These are phyloP conservation scores for Hydrangea macrophylla DNA, from an alignment of 148 eudicot species.

Conservation along the genomic window DNA sequence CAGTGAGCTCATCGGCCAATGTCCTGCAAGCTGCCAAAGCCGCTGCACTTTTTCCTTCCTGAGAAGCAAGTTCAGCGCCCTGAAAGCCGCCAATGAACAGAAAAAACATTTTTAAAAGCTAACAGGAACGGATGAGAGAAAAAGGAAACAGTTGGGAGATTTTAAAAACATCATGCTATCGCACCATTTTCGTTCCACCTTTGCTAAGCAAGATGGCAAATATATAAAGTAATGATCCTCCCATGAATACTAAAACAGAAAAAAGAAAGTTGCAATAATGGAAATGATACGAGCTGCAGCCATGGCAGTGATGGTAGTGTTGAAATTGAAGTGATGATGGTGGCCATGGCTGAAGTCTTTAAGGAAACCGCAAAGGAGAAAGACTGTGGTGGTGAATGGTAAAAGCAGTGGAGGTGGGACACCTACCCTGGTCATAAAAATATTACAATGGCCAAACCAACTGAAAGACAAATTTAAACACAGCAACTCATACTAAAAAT, in stretches of 20 bases:
- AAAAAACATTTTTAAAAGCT: neutral
- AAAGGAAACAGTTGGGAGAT: neutral
- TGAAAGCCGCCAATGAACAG: slow-evolving; percentile 25
- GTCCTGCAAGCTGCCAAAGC: slow-evolving; percentile 98
- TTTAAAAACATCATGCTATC: too few relatives aligned
- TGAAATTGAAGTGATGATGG: neutral
- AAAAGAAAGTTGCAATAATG: neutral
- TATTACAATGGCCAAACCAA: too few relatives aligned
- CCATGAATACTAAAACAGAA: neutral
- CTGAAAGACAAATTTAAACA: too few relatives aligned
- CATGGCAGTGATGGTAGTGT: too few relatives aligned
- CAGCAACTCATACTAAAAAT: too few relatives aligned
- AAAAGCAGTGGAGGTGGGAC: neutral
- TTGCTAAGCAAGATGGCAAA: too few relatives aligned
- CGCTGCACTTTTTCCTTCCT: slow-evolving; percentile 88
- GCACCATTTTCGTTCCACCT: too few relatives aligned
- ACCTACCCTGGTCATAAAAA: neutral
- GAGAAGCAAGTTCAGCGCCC: slow-evolving; percentile 90
- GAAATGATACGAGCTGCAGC: too few relatives aligned
- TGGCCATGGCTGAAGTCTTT: neutral
- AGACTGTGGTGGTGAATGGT: neutral
- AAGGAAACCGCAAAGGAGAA: neutral
- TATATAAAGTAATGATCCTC: too few relatives aligned
- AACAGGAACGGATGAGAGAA: slow-evolving; percentile 4
- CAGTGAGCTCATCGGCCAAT: slow-evolving; percentile 96